Conservation (phyloP, 2,329 filamentous ascomycete species). For the Stagonosporopsis tanaceti region DNA sequence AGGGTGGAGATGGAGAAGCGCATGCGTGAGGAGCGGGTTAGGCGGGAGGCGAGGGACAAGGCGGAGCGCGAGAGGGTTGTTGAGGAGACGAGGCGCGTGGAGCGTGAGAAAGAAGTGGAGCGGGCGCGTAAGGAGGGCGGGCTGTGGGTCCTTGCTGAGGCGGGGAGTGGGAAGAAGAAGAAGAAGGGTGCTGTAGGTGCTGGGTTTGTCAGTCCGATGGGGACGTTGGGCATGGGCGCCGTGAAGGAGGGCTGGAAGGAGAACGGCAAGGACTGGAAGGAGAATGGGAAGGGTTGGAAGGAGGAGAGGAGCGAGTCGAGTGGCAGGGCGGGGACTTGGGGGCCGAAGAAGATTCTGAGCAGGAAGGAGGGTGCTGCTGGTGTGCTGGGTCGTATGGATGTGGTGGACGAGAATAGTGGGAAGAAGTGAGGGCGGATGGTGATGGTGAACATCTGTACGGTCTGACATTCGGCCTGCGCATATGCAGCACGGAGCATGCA, state of each 20-base stretch:
- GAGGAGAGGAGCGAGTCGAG: slow-evolving; percentile 20
- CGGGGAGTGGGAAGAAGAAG: slow-evolving; percentile 29
- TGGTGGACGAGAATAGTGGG: not conserved
- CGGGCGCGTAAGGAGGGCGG: slow-evolving; percentile 30
- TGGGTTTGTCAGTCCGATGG: not conserved
- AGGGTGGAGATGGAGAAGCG: slow-evolving; percentile 22
- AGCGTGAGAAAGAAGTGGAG: slow-evolving; percentile 27
- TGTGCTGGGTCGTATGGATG: not conserved
- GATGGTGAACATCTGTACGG: not conserved
- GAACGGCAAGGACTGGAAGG: slow-evolving; percentile 4
- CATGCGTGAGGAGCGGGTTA: slow-evolving; percentile 30
- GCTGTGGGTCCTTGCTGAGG: slow-evolving; percentile 30
- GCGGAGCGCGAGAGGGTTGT: slow-evolving; percentile 31
- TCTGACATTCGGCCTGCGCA: too few relatives aligned
- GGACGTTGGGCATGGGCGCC: not conserved
- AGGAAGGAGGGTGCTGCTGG: slow-evolving; percentile 24
- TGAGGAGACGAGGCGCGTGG: slow-evolving; percentile 20
- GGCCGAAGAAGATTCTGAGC: slow-evolving; percentile 37
- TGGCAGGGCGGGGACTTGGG: slow-evolving; percentile 37
- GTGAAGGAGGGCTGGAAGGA: slow-evolving; percentile 18
- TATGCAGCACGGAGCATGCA: too few relatives aligned
- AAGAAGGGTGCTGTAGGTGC: slow-evolving; percentile 5
- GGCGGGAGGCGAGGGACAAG: slow-evolving; percentile 34
- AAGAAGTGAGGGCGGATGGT: not conserved
- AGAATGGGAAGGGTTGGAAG: slow-evolving; percentile 17